Evolutionary conservation across 129 eudicot species (phyloP).

Genomic region (Chrysanthemum makinoi): DNA sequence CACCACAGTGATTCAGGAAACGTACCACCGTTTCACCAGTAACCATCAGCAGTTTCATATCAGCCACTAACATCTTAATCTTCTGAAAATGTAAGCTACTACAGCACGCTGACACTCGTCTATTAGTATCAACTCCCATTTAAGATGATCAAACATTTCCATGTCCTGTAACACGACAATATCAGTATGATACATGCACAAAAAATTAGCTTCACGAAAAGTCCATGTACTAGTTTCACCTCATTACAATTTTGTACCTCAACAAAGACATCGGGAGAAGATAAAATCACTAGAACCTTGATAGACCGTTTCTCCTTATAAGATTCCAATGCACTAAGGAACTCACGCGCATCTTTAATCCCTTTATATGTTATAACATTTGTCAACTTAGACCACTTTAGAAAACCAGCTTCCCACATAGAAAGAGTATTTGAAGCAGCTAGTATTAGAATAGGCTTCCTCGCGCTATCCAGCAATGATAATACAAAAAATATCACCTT

Average conservation of each 20-base stretch:
- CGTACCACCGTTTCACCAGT: constrained; percentile 25
- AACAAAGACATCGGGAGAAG: constrained; percentile 31
- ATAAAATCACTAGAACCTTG: constrained; percentile 44
- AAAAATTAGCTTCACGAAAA: background rate
- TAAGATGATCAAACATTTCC: constrained; percentile 20
- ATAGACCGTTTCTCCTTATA: constrained; percentile 29
- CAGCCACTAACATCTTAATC: constrained; percentile 28
- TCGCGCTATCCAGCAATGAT: constrained; percentile 30
- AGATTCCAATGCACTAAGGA: constrained; percentile 34
- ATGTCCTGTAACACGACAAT: constrained; percentile 31
- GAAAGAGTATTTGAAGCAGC: constrained; percentile 29
- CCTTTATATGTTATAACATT: constrained; percentile 40
- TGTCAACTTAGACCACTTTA: constrained; percentile 29
- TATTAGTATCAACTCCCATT: constrained; percentile 37
- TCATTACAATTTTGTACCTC: constrained; percentile 36
- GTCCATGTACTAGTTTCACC: background rate
- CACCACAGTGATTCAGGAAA: background rate
- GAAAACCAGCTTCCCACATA: constrained; percentile 46
- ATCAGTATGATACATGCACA: background rate
- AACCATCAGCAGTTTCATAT: constrained; percentile 36
- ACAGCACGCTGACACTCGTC: constrained; percentile 37
- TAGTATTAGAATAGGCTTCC: constrained; percentile 37
- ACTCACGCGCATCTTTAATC: constrained; percentile 30
- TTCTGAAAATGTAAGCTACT: constrained; percentile 15
- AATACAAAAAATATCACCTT: constrained; percentile 43